These are phyloP conservation scores for Cryoendolithus antarcticus DNA, from an alignment of 2,329 filamentous ascomycete genomes.

Conservation along the genomic window DNA sequence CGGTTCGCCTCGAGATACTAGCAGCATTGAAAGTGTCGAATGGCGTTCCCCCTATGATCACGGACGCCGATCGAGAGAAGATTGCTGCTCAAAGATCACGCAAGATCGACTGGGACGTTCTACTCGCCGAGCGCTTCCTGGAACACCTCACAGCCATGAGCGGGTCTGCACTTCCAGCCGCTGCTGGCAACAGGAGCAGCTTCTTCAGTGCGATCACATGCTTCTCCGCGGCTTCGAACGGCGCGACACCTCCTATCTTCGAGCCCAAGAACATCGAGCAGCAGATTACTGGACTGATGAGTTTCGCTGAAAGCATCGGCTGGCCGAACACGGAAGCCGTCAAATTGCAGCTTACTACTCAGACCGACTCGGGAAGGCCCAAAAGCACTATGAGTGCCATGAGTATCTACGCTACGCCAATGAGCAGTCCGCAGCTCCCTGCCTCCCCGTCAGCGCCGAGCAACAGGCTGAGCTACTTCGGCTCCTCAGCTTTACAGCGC, in stretches of 20 bases:
- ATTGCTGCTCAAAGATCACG: background rate
- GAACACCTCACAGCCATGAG: constrained; percentile 31
- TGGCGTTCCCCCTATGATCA: no score
- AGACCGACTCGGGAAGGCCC: background rate
- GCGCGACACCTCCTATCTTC: constrained; percentile 16
- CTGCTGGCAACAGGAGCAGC: constrained; percentile 9
- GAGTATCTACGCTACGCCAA: constrained; percentile 10
- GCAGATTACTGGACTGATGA: constrained; percentile 38
- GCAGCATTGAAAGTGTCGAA: background rate
- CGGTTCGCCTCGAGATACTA: constrained; percentile 40
- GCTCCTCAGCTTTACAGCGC: constrained; percentile 1
- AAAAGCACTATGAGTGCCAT: constrained; percentile 6
- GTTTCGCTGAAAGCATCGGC: constrained; percentile 37
- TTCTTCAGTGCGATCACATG: constrained; percentile 16
- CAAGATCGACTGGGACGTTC: constrained; percentile 45
- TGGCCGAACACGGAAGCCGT: constrained; percentile 32
- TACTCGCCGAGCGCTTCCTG: constrained; percentile 40
- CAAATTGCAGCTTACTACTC: constrained; percentile 1
- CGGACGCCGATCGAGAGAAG: background rate
- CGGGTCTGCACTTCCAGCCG: constrained; percentile 22
- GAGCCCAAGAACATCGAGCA: constrained; percentile 24
- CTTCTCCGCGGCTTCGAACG: constrained; percentile 11
- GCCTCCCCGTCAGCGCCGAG: background rate
- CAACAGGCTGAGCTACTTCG: constrained; percentile 5
- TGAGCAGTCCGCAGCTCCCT: constrained; percentile 9